Conservation (phyloP, 495 filamentous ascomycete species). For the Aspergillus indologenus region DNA sequence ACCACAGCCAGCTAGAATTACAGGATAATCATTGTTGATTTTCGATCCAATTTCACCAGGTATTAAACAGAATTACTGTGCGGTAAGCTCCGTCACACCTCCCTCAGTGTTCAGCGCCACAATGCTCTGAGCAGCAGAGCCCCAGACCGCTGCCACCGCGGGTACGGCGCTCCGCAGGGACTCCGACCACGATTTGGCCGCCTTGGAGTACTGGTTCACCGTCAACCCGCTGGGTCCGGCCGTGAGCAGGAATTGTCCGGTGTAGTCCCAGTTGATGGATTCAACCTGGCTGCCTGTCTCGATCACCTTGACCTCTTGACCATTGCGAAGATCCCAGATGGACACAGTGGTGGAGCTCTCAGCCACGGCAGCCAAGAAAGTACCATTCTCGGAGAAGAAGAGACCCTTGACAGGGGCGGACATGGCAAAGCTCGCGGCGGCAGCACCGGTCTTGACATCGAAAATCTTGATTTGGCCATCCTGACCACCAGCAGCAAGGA, state of each 20-base stretch:
- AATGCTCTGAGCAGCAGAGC: constrained; percentile 66
- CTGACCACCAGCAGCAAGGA: constrained; percentile 78
- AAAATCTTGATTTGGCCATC: constrained; percentile 81
- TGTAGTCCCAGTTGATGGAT: constrained; percentile 85
- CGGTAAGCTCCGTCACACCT: constrained; percentile 60
- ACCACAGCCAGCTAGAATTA: constrained; percentile 19
- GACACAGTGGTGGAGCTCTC: constrained; percentile 71
- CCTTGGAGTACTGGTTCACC: constrained; percentile 84
- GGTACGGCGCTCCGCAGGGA: constrained; percentile 71
- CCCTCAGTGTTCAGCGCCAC: constrained; percentile 73
- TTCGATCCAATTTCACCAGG: constrained; percentile 16
- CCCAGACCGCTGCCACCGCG: constrained; percentile 74
- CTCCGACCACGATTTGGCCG: constrained; percentile 83
- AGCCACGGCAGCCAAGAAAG: constrained; percentile 79
- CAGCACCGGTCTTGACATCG: constrained; percentile 69
- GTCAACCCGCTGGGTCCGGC: constrained; percentile 77
- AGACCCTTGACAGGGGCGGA: constrained; percentile 67
- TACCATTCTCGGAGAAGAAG: constrained; percentile 95
- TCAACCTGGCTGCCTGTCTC: constrained; percentile 75
- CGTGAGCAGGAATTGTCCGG: constrained; percentile 85
- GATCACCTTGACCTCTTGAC: constrained; percentile 70
- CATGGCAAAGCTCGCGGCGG: constrained; percentile 67
- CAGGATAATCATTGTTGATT: constrained; percentile 17
- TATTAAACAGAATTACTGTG: constrained; percentile 41
- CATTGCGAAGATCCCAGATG: constrained; percentile 89